phyloP scores from a whole-genome alignment of 306 rosid genomes.

The Hippophae gyantsensis region DNA sequence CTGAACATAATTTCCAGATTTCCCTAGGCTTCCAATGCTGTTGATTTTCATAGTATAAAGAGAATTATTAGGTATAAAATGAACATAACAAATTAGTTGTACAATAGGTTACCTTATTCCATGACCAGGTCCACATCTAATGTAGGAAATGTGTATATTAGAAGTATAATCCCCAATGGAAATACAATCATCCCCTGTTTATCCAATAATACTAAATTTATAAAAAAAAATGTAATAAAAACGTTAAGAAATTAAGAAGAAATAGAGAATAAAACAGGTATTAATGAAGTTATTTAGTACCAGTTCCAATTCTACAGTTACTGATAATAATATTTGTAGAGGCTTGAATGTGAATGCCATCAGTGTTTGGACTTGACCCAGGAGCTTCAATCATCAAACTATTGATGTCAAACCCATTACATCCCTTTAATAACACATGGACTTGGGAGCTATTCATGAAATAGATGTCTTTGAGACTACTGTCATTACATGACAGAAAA shows the following conservation, averaged over 20 bases:
- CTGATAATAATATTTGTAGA: constrained; percentile 17
- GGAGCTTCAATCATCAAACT: constrained; percentile 22
- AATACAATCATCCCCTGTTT: constrained; percentile 30
- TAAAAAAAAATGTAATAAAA: background rate
- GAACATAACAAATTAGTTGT: background rate
- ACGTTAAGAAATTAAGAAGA: background rate
- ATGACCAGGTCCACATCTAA: constrained; percentile 29
- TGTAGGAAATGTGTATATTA: constrained; percentile 5
- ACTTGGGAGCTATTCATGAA: constrained; percentile 24
- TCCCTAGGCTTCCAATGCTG: constrained; percentile 36
- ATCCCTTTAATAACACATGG: constrained; percentile 9
- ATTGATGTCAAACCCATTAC: constrained; percentile 18
- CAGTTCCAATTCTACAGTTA: constrained; percentile 13
- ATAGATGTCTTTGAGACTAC: constrained; percentile 15
- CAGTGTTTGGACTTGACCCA: constrained; percentile 32
- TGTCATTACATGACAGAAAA: constrained; percentile 21
- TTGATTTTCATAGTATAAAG: background rate
- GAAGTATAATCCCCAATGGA: constrained; percentile 29
- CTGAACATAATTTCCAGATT: constrained; percentile 22
- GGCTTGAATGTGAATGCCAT: constrained; percentile 28
- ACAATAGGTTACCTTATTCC: constrained; percentile 19
- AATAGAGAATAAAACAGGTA: background rate
- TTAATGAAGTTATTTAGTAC: constrained; percentile 2
- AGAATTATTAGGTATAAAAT: background rate
- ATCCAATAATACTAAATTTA: background rate